These are phyloP conservation scores for Abelmoschus esculentus DNA, from an alignment of 345 rosid genomes.

Conservation along the genomic window DNA sequence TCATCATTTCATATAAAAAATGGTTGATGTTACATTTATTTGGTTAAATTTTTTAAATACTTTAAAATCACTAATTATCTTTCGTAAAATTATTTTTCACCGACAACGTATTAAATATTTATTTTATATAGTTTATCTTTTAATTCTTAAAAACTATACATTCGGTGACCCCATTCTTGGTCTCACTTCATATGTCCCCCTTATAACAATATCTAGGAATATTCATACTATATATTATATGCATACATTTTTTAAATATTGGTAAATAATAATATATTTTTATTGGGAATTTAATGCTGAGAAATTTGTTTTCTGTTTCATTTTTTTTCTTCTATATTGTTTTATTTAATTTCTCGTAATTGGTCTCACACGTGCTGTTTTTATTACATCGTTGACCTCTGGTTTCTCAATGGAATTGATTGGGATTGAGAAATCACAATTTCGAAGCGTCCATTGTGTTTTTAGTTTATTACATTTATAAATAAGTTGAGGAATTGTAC, in stretches of 20 bases:
- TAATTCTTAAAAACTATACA: background rate
- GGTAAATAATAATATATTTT: background rate
- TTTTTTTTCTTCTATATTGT: no score
- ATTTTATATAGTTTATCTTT: no score
- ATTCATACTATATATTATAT: background rate
- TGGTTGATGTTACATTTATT: no score
- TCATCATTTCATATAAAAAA: no score
- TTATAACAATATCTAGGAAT: background rate
- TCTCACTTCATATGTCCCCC: background rate
- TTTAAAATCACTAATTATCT: no score
- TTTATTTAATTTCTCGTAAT: conserved; percentile 2
- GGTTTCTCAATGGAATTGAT: conserved; percentile 19
- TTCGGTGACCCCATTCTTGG: conserved; percentile 1
- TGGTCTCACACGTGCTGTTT: conserved; percentile 18
- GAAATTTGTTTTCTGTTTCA: background rate
- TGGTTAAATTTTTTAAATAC: no score
- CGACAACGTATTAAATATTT: background rate
- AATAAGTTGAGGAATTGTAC: background rate
- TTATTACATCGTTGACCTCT: conserved; percentile 23
- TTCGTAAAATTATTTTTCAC: no score
- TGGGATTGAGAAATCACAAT: conserved; percentile 18
- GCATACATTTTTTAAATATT: no score
- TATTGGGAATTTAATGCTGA: background rate
- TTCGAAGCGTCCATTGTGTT: background rate
- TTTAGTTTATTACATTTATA: background rate